phyloP scores from a whole-genome alignment of 1,284 basidiomycete genomes.

The Takashimella koratensis region DNA sequence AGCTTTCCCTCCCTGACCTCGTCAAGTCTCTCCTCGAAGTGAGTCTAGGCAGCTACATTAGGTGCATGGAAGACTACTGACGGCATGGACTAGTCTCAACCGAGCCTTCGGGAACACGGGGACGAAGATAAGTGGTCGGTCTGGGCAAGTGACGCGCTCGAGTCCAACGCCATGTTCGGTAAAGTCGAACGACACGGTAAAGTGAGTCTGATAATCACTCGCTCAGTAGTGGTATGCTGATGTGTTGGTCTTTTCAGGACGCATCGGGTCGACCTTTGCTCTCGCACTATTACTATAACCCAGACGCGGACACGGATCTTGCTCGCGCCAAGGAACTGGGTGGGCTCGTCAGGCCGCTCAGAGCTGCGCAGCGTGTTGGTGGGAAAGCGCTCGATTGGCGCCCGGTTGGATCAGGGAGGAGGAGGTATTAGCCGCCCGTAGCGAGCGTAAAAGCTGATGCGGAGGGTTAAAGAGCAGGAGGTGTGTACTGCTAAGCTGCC shows the following conservation, averaged over 20 bases:
- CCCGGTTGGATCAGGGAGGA: constrained; percentile 42
- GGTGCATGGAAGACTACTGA: no score
- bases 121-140: constrained; percentile 36
- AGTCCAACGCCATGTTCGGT: constrained; percentile 46
- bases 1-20: constrained; percentile 45
- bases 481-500: no score
- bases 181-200: constrained; percentile 48
- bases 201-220: no score
- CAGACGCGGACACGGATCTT: constrained; percentile 41
- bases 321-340: constrained; percentile 45
- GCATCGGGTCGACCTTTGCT: constrained; percentile 45
- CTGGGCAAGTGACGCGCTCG: constrained; percentile 39
- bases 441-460: no score
- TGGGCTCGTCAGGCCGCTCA: constrained; percentile 46
- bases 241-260: no score
- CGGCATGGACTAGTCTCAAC: constrained; percentile 33
- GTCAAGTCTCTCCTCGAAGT: constrained; percentile 48
- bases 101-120: constrained; percentile 37
- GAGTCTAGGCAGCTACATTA: no score
- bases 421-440: constrained; percentile 24
- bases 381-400: constrained; percentile 50
- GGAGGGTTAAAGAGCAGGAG: background rate
- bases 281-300: constrained; percentile 49
- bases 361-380: constrained; percentile 43
- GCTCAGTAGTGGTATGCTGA: no score